phyloP scores from a whole-genome alignment of 768 basidiomycete species.

The Rhizopogon vesiculosus region DNA sequence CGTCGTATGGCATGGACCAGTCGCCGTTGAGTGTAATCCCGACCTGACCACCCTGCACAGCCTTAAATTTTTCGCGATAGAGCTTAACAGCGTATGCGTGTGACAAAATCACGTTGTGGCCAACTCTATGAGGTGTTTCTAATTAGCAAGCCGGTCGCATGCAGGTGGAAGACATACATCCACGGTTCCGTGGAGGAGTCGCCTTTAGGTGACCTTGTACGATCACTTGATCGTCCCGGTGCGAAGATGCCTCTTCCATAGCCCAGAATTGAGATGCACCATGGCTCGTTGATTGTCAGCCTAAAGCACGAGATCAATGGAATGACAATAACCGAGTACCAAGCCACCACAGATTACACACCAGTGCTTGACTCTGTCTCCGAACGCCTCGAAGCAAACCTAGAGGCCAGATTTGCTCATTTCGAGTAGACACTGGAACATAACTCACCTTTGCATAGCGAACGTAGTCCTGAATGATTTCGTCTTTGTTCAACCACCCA shows the following conservation, averaged over 20 bases:
- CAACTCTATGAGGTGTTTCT: slow-evolving; percentile 43
- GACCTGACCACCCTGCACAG: slow-evolving; percentile 57
- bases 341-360: slow-evolving; percentile 16
- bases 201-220: slow-evolving; percentile 52
- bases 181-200: slow-evolving; percentile 65
- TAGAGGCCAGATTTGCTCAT: slow-evolving; percentile 12
- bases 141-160: neutral
- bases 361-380: slow-evolving; percentile 76
- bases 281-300: slow-evolving; percentile 76
- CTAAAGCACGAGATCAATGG: slow-evolving; percentile 29
- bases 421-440: slow-evolving; percentile 2
- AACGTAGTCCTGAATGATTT: slow-evolving; percentile 62
- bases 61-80: slow-evolving; percentile 65
- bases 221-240: slow-evolving; percentile 65
- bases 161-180: slow-evolving; percentile 43
- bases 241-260: slow-evolving; percentile 70
- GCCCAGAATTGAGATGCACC: slow-evolving; percentile 67
- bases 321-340: slow-evolving; percentile 6
- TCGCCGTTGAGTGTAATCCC: slow-evolving; percentile 81
- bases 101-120: slow-evolving; percentile 61
- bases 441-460: slow-evolving; percentile 49
- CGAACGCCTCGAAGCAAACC: slow-evolving; percentile 73
- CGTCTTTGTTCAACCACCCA: slow-evolving; percentile 71
- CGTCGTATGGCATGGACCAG: slow-evolving; percentile 71
- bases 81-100: slow-evolving; percentile 65